A percentile compares a stretch with the other conserved stretches of the same genome.
Conservation (phyloP, 1,139 yeast genomes). For the Kodamaea ohmeri region DNA sequence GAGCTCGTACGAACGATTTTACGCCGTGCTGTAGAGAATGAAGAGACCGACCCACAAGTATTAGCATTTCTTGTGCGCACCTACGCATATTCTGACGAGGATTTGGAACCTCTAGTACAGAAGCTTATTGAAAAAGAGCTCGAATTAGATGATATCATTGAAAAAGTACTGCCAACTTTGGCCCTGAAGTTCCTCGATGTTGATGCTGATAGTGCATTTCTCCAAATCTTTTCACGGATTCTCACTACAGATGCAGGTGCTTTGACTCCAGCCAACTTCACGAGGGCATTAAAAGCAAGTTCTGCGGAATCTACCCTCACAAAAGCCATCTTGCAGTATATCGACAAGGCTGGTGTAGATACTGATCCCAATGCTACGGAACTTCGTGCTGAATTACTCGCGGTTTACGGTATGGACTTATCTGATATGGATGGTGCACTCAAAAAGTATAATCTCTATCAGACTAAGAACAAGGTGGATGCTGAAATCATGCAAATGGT, state of each 20-base stretch:
- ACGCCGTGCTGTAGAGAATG: background rate
- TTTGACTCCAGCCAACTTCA: conserved; percentile 1
- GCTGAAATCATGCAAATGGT: conserved; percentile 32
- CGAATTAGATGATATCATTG: background rate
- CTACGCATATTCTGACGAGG: background rate
- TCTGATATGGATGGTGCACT: conserved; percentile 28
- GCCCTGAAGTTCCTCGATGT: conserved; percentile 1
- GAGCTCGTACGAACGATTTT: background rate
- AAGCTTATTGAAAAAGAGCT: conserved; percentile 3
- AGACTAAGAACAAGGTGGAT: conserved; percentile 34
- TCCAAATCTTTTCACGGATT: conserved; percentile 10
- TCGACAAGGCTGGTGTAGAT: conserved; percentile 28
- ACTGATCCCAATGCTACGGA: conserved; percentile 24
- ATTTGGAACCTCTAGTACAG: background rate
- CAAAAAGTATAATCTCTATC: conserved; percentile 36
- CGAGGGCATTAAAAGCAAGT: conserved; percentile 6
- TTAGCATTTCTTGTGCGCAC: background rate
- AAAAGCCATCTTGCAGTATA: conserved; percentile 10
- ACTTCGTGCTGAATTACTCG: conserved; percentile 29
- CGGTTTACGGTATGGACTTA: conserved; percentile 37
- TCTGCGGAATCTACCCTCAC: background rate
- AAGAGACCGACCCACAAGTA: background rate
- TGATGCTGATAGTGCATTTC: conserved; percentile 6
- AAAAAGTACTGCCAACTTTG: conserved; percentile 1
- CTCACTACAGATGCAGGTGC: background rate